Conservation (phyloP, 495 filamentous ascomycete genomes). For the Aspergillus wentii region DNA sequence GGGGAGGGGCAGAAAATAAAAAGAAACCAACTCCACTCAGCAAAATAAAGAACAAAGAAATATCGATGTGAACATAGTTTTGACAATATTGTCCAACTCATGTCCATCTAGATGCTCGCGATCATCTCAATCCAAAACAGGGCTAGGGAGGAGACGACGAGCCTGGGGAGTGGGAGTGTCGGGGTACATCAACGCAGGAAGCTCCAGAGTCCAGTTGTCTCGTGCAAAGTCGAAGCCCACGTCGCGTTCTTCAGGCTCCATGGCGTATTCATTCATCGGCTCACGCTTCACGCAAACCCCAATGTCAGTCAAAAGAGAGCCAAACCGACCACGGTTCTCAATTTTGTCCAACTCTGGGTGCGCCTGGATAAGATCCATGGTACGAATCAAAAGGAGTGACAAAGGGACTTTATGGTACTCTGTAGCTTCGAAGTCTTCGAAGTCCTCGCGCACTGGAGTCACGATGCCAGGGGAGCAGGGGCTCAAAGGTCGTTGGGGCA, state of each 20-base stretch:
- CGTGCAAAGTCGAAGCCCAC: conserved; percentile 4
- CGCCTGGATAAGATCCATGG: conserved; percentile 7
- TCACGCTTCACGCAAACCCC: conserved; percentile 3
- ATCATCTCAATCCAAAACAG: conserved; percentile 5
- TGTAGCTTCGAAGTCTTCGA: conserved; percentile 2
- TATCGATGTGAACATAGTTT: too few relatives aligned
- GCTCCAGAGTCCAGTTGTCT: conserved; percentile 3
- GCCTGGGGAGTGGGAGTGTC: neutral
- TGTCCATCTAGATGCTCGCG: too few relatives aligned
- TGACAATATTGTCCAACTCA: too few relatives aligned
- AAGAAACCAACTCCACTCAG: neutral
- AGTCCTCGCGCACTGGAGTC: conserved; percentile 3
- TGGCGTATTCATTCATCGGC: neutral
- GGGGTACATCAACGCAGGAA: neutral
- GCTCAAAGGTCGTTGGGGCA: neutral
- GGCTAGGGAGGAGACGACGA: conserved; percentile 7
- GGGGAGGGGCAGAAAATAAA: neutral
- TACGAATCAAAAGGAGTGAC: conserved; percentile 7
- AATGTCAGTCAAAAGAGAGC: conserved; percentile 9
- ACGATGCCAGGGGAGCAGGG: conserved; percentile 8
- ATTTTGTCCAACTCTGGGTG: conserved; percentile 14
- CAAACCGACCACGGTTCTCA: conserved; percentile 11
- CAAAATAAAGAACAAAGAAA: too few relatives aligned
- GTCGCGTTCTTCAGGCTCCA: neutral
- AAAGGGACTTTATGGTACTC: conserved; percentile 12